phyloP scores from a whole-genome alignment of 2,329 filamentous ascomycete species.

The Colletotrichum sojae region DNA sequence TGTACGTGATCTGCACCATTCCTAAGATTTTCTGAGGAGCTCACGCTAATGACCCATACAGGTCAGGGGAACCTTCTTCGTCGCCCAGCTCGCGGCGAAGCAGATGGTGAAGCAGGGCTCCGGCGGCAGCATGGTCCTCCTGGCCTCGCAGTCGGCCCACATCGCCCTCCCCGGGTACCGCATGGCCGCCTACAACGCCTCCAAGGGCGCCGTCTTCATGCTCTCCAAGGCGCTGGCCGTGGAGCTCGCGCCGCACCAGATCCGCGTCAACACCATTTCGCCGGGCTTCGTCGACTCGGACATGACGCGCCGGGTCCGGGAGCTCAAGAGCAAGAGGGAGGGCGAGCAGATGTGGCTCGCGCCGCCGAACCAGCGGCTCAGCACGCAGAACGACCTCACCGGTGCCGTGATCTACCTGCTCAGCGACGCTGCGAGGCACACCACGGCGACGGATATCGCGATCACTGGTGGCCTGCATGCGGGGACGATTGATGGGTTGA shows the following conservation, averaged over 20 bases:
- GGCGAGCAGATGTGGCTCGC: slow-evolving; percentile 55
- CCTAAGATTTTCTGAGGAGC: background rate
- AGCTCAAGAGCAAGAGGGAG: slow-evolving; percentile 50
- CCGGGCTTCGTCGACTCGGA: slow-evolving; percentile 56
- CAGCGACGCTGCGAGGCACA: slow-evolving; percentile 59
- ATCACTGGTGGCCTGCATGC: slow-evolving; percentile 60
- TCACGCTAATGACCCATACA: slow-evolving; percentile 31
- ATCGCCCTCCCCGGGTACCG: slow-evolving; percentile 53
- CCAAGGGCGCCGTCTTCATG: slow-evolving; percentile 58
- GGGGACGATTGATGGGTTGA: slow-evolving; percentile 54
- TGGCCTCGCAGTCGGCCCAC: slow-evolving; percentile 55
- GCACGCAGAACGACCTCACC: slow-evolving; percentile 58
- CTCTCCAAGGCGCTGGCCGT: slow-evolving; percentile 55
- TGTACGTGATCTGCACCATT: slow-evolving; percentile 45
- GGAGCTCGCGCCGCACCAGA: slow-evolving; percentile 53
- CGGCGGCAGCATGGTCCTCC: slow-evolving; percentile 56
- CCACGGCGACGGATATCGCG: slow-evolving; percentile 59
- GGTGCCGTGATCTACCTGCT: slow-evolving; percentile 59
- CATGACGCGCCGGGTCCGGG: slow-evolving; percentile 51
- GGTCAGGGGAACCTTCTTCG: slow-evolving; percentile 59
- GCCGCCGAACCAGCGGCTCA: slow-evolving; percentile 56
- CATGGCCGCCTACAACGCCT: slow-evolving; percentile 59
- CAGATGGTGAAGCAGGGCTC: slow-evolving; percentile 57
- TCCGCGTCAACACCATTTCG: slow-evolving; percentile 56
- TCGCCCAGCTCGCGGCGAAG: slow-evolving; percentile 54